Conservation (phyloP, 768 basidiomycete genomes). For the Auricularia sp. region DNA sequence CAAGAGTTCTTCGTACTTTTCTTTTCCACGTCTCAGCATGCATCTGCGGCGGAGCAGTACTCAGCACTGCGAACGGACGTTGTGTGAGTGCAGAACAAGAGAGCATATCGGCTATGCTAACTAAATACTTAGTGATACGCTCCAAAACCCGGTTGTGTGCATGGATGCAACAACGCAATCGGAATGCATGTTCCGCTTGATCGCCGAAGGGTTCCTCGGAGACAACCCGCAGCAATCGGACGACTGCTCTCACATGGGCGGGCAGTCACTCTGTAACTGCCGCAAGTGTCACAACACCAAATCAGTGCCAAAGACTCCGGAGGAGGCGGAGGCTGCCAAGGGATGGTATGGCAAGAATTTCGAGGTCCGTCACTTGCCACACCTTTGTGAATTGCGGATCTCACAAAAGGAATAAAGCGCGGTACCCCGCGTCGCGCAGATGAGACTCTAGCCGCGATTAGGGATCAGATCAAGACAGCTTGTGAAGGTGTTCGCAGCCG, state of each 20-base stretch:
- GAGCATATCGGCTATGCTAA: not conserved
- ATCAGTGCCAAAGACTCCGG: constrained; percentile 14
- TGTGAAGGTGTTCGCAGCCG: no score
- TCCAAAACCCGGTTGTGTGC: constrained; percentile 2
- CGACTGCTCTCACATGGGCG: constrained; percentile 11
- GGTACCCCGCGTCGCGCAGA: no score
- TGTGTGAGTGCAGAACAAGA: not conserved
- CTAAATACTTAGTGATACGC: constrained; percentile 1
- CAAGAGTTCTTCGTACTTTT: constrained; percentile 2
- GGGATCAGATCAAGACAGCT: no score
- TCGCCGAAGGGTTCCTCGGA: constrained; percentile 5
- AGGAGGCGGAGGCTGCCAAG: constrained; percentile 6
- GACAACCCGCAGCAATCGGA: constrained; percentile 16
- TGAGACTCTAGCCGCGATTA: no score
- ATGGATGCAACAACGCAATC: constrained; percentile 3
- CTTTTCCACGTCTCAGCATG: not conserved
- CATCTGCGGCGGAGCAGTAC: not conserved
- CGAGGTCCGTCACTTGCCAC: not conserved
- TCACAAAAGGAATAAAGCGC: no score
- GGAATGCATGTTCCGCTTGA: constrained; percentile 5
- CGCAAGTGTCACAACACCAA: constrained; percentile 10
- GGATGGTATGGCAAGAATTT: constrained; percentile 22
- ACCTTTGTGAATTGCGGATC: no score
- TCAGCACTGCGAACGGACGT: not conserved
- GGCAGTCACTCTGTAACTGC: constrained; percentile 9